phyloP scores from a whole-genome alignment of 2,329 filamentous ascomycete species.

The Epichloe amarillans region DNA sequence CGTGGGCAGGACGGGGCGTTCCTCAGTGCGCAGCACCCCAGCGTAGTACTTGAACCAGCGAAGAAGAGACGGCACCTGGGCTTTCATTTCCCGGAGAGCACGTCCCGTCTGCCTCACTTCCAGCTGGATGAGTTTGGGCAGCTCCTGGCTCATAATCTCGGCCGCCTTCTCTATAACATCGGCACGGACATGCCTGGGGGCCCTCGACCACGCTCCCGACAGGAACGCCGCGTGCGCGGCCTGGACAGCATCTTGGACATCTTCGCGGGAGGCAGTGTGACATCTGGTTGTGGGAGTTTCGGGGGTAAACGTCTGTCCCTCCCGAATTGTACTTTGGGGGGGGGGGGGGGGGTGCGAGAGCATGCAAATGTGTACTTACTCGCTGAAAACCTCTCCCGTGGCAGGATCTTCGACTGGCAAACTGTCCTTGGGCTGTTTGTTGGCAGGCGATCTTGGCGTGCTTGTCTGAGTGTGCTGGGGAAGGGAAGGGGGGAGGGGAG shows the following conservation, averaged over 20 bases:
- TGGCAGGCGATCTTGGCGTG: neutral
- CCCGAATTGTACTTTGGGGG: neutral
- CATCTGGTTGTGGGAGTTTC: conserved; percentile 8
- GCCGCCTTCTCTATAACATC: too few relatives aligned
- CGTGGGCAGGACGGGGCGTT: conserved; percentile 53
- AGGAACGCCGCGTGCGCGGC: conserved; percentile 41
- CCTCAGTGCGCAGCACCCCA: conserved; percentile 51
- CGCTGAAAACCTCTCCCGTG: conserved; percentile 36
- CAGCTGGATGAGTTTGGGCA: conserved; percentile 44
- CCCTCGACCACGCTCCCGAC: too few relatives aligned
- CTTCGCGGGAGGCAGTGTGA: conserved; percentile 16
- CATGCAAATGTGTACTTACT: conserved; percentile 20
- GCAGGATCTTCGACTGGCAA: conserved; percentile 40
- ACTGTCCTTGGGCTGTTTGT: conserved; percentile 17
- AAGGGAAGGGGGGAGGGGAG: too few relatives aligned
- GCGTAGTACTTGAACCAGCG: conserved; percentile 64
- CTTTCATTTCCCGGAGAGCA: conserved; percentile 54
- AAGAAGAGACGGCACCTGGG: conserved; percentile 51
- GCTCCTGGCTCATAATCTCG: conserved; percentile 15
- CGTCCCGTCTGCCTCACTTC: conserved; percentile 58
- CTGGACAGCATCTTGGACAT: conserved; percentile 17
- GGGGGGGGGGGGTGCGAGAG: neutral
- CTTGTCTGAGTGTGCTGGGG: neutral
- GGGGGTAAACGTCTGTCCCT: neutral
- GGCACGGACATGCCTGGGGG: too few relatives aligned